These are phyloP conservation scores for Arthrobotrys conoides DNA, from an alignment of 2,329 filamentous ascomycete genomes.

Conservation along the genomic window DNA sequence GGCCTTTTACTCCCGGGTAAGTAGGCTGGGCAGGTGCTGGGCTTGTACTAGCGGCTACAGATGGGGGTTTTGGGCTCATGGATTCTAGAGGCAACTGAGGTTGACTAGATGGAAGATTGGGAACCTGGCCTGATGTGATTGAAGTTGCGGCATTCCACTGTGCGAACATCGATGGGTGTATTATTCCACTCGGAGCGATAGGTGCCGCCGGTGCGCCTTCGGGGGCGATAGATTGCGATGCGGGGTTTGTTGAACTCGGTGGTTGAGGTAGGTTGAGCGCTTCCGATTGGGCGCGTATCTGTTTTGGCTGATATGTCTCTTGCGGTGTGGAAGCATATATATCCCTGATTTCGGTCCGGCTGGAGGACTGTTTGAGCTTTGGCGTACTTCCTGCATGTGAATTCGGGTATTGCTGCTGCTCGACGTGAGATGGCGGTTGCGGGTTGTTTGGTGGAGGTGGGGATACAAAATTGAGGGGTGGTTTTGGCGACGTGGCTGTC, in stretches of 20 bases:
- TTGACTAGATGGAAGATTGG: slow-evolving; percentile 16
- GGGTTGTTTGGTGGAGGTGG: neutral
- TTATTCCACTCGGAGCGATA: slow-evolving; percentile 20
- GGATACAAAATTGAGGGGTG: neutral
- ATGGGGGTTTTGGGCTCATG: neutral
- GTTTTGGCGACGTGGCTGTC: neutral
- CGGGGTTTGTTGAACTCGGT: slow-evolving; percentile 2
- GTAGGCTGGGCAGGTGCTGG: slow-evolving; percentile 2
- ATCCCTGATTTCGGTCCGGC: neutral
- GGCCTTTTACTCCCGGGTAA: slow-evolving; percentile 8
- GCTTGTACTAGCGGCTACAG: neutral
- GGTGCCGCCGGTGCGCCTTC: neutral
- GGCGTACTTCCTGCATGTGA: neutral
- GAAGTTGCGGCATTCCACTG: slow-evolving; percentile 43
- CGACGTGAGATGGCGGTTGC: no score
- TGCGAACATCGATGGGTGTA: slow-evolving; percentile 49
- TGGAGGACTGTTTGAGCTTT: neutral
- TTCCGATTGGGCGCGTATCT: neutral
- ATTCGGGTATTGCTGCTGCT: neutral
- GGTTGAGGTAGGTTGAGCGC: neutral
- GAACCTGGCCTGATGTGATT: neutral
- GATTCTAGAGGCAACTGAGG: slow-evolving; percentile 1
- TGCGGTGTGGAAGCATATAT: neutral
- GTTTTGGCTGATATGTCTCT: neutral
- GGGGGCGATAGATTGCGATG: neutral